These are phyloP conservation scores for Symbiodinium natans DNA, from an alignment of 73 alveolate species.

Conservation along the genomic window DNA sequence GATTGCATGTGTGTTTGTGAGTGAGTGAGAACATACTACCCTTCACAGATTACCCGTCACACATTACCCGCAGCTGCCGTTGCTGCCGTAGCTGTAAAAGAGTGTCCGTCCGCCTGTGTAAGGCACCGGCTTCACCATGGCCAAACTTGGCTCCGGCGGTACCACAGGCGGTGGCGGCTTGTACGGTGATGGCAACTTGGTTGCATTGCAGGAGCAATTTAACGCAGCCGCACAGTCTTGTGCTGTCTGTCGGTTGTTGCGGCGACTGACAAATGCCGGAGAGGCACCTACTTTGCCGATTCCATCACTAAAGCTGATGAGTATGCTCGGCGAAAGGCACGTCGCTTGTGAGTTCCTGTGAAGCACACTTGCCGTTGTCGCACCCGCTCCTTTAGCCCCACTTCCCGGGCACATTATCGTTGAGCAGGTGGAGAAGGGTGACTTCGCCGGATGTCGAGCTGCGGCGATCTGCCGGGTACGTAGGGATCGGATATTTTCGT, in stretches of 20 bases:
- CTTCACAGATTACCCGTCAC: no score
- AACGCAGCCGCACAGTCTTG: no score
- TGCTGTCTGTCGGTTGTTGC: no score
- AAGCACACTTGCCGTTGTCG: no score
- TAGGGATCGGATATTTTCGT: background rate
- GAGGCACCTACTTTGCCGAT: constrained; percentile 82
- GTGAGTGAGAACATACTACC: no score
- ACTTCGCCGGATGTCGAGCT: constrained; percentile 80
- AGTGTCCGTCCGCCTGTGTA: no score
- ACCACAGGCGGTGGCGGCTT: constrained; percentile 89
- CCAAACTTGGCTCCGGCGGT: constrained; percentile 89
- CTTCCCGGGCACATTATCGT: no score
- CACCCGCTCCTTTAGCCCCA: no score
- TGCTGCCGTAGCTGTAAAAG: background rate
- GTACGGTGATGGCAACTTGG: constrained; percentile 48
- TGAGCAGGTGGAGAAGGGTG: constrained; percentile 70
- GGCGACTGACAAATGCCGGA: no score
- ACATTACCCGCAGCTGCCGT: no score
- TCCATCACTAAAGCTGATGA: constrained; percentile 86
- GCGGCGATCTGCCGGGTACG: constrained; percentile 68
- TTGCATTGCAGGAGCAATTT: background rate
- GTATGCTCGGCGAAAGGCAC: constrained; percentile 86
- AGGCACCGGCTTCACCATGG: constrained; percentile 90
- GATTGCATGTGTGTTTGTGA: no score
- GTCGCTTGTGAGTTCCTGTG: background rate